These are phyloP conservation scores for Dactylellina haptotyla DNA, from an alignment of 2,329 filamentous ascomycete species.

Conservation along the genomic window DNA sequence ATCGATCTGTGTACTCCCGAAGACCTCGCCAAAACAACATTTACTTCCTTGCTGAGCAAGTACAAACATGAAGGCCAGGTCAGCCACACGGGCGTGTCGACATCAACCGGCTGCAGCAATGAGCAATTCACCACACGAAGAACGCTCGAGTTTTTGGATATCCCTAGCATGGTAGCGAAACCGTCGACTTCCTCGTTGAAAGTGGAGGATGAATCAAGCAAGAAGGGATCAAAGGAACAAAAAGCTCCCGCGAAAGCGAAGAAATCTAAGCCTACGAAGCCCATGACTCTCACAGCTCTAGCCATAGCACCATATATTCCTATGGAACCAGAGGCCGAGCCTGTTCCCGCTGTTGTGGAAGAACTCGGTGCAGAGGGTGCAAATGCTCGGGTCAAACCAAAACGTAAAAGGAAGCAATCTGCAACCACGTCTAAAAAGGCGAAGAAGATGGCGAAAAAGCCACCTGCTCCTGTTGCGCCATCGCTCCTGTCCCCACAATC, in stretches of 20 bases:
- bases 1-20: constrained; percentile 49
- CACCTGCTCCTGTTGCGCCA: neutral
- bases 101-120: neutral
- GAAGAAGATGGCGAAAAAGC: constrained; percentile 23
- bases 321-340: neutral
- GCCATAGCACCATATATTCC: constrained; percentile 36
- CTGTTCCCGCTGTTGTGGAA: neutral
- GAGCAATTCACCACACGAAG: constrained; percentile 30
- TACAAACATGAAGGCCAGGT: constrained; percentile 24
- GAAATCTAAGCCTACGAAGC: constrained; percentile 25
- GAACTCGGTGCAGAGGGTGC: neutral
- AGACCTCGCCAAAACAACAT: constrained; percentile 16
- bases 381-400: constrained; percentile 5
- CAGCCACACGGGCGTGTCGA: too few relatives aligned
- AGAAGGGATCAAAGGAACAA: constrained; percentile 4
- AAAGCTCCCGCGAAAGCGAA: constrained; percentile 16
- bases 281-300: constrained; percentile 28
- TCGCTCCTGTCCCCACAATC: constrained; percentile 34
- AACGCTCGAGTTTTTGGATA: constrained; percentile 21
- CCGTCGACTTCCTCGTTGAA: neutral
- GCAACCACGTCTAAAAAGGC: constrained; percentile 2
- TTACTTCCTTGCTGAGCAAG: constrained; percentile 17
- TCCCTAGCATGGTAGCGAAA: neutral
- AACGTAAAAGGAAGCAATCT: constrained; percentile 2
- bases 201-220: too few relatives aligned